Conservation (phyloP, 225 moss, liverwort and hornwort species). For the Bryum argenteum region DNA sequence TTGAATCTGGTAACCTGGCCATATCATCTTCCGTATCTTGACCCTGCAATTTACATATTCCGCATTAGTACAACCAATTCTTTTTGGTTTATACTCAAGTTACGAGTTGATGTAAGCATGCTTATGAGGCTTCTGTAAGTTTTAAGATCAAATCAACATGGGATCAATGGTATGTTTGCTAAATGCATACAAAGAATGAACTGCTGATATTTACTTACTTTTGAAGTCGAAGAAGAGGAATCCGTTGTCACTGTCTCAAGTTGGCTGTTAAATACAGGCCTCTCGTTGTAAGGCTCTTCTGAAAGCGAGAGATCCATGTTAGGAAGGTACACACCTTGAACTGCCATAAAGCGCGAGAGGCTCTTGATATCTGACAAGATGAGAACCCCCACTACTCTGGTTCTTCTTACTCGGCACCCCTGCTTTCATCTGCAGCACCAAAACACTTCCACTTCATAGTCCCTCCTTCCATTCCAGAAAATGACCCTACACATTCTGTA, state of each 20-base stretch:
- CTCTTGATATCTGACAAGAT: conserved; percentile 81
- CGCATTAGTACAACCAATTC: neutral
- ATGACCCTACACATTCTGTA: too few species aligned
- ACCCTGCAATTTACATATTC: conserved; percentile 34
- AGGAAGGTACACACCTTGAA: conserved; percentile 83
- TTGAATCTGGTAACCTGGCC: conserved; percentile 34
- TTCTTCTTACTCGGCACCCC: conserved; percentile 59
- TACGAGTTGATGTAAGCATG: too few species aligned
- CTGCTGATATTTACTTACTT: conserved; percentile 28
- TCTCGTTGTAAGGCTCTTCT: conserved; percentile 68
- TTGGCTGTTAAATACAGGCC: conserved; percentile 59
- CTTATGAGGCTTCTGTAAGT: too few species aligned
- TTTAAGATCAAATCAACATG: too few species aligned
- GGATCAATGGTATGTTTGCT: too few species aligned
- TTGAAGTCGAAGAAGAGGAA: conserved; percentile 25
- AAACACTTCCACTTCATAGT: neutral
- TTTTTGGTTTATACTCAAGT: too few species aligned
- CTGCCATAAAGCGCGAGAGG: conserved; percentile 77
- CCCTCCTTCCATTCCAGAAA: neutral
- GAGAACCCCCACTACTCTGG: conserved; percentile 64
- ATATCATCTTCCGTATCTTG: conserved; percentile 31
- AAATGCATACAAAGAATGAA: conserved; percentile 4
- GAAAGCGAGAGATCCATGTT: conserved; percentile 72
- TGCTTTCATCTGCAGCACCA: conserved; percentile 72
- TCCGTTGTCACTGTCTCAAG: conserved; percentile 45